phyloP scores from a whole-genome alignment of 148 eudicot species.

The Silene uniflora region DNA sequence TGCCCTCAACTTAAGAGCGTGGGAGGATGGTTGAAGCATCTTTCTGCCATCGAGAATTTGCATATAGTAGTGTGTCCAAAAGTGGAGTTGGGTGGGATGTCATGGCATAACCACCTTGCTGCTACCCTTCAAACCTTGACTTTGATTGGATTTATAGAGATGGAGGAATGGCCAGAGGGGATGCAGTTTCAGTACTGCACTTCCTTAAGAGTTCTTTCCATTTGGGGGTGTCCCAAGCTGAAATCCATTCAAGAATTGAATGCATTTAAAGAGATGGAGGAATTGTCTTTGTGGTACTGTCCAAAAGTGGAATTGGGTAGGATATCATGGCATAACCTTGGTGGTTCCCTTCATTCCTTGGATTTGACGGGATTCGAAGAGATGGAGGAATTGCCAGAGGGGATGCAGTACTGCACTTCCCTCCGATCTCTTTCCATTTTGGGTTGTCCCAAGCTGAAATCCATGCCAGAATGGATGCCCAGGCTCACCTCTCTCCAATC shows the following conservation, averaged over 20 bases:
- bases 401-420: constrained; percentile 7
- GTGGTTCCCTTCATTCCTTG: not conserved
- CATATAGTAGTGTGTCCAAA: fast-evolving
- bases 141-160: no score
- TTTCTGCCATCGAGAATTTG: not conserved
- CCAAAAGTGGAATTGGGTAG: not conserved
- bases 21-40: no score
- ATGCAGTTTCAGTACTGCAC: no score
- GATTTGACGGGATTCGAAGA: fast-evolving
- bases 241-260: no score
- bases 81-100: not conserved
- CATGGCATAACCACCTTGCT: constrained; percentile 3
- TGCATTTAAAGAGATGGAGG: no score
- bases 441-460: not conserved
- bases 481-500: constrained; percentile 10
- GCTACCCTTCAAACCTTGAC: no score
- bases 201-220: no score
- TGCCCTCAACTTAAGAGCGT: not conserved
- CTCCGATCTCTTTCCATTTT: not conserved
- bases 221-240: no score
- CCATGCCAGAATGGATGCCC: constrained; percentile 14
- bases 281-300: no score
- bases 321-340: constrained; percentile 1
- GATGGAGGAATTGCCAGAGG: constrained; percentile 1
- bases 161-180: no score